These are phyloP conservation scores for Tetratostichococcus sp. DNA, from an alignment of 139 green algal genomes.

Conservation along the genomic window DNA sequence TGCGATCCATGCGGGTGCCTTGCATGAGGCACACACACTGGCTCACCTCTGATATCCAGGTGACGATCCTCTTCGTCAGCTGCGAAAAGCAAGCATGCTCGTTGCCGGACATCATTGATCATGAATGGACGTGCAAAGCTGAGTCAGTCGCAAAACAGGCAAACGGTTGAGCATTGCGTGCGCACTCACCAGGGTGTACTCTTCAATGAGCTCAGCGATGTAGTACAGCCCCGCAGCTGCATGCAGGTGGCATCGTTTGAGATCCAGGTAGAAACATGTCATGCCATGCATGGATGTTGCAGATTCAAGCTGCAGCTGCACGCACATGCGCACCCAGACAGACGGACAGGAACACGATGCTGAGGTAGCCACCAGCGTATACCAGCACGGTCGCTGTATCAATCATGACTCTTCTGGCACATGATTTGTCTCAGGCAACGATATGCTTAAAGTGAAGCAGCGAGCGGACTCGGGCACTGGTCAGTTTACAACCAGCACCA, in stretches of 20 bases:
- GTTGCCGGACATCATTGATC: not conserved
- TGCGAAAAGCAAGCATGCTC: not conserved
- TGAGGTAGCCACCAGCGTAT: conserved; percentile 34
- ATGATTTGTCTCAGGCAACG: too few relatives aligned
- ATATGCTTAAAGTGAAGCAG: too few relatives aligned
- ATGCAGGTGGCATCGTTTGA: not conserved
- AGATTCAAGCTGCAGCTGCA: too few relatives aligned
- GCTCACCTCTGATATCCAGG: not conserved
- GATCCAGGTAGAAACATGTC: not conserved
- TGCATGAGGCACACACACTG: too few relatives aligned
- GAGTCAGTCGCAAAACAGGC: too few relatives aligned
- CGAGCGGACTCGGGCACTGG: too few relatives aligned
- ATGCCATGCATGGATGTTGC: not conserved
- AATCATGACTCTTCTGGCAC: too few relatives aligned
- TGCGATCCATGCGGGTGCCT: too few relatives aligned
- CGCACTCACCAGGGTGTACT: conserved; percentile 35
- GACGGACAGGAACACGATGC: conserved; percentile 43
- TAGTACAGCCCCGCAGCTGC: conserved; percentile 50
- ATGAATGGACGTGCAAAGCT: too few relatives aligned
- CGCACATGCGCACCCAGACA: conserved; percentile 35
- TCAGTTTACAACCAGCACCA: too few relatives aligned
- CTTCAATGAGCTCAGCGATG: conserved; percentile 45
- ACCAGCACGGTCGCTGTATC: conserved; percentile 14
- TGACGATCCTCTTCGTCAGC: not conserved
- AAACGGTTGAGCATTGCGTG: too few relatives aligned